Conservation (phyloP, 208 protist species). For the Lotmaria passim region DNA sequence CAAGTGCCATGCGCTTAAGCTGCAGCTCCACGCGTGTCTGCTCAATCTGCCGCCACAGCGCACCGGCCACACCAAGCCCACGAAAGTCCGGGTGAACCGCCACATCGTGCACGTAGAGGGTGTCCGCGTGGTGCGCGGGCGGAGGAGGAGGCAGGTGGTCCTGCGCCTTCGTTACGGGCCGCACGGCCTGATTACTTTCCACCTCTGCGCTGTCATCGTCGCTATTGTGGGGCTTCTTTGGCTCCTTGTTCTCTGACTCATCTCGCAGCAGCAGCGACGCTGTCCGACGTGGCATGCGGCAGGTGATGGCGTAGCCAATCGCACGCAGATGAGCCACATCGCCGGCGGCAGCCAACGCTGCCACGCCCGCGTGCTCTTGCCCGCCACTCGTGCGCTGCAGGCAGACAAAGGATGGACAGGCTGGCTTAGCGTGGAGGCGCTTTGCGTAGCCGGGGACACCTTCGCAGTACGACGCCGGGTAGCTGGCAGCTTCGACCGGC, state of each 20-base stretch:
- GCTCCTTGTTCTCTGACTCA: not conserved
- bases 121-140: conserved; percentile 15
- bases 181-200: not conserved
- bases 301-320: conserved; percentile 28
- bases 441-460: conserved; percentile 24
- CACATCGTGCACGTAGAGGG: conserved; percentile 43
- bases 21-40: conserved; percentile 8
- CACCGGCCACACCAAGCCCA: conserved; percentile 17
- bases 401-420: conserved; percentile 30
- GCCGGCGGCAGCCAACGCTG: not conserved
- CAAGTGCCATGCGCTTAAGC: conserved; percentile 32
- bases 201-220: not conserved
- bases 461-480: conserved; percentile 29
- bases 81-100: conserved; percentile 34
- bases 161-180: not conserved
- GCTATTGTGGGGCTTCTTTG: not conserved
- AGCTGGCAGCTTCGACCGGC: conserved; percentile 30
- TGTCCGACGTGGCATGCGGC: conserved; percentile 20
- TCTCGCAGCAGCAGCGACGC: conserved; percentile 21
- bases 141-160: not conserved
- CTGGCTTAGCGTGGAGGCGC: conserved; percentile 24
- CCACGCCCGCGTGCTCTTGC: not conserved
- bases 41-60: conserved; percentile 19
- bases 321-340: not conserved
- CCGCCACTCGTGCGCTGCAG: not conserved